phyloP scores from a whole-genome alignment of 176 grass and related monocot species.

The Eragrostis nindensis region DNA sequence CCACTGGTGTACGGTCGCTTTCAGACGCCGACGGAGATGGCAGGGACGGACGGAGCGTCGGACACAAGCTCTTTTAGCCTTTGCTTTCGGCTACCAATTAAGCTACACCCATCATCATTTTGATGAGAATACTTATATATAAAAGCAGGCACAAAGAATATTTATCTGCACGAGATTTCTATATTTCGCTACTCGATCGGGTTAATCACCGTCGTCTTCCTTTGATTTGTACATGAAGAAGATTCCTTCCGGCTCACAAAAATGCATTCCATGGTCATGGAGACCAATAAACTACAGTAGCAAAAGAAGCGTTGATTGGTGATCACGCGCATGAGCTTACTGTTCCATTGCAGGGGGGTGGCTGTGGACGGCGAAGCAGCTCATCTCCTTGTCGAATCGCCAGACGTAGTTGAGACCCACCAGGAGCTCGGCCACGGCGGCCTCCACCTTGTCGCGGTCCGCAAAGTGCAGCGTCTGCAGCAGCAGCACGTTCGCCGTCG shows the following conservation, averaged over 20 bases:
- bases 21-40: neutral
- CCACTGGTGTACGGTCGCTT: neutral
- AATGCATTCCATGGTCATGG: no score
- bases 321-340: constrained; percentile 5
- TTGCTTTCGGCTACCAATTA: no score
- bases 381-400: constrained; percentile 84
- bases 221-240: constrained; percentile 13
- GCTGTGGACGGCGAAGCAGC: constrained; percentile 45
- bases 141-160: no score
- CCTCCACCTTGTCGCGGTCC: constrained; percentile 66
- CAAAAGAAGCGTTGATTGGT: neutral
- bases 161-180: neutral
- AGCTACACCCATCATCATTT: no score
- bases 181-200: neutral
- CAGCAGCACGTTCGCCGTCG: constrained; percentile 41
- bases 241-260: constrained; percentile 37
- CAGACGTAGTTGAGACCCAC: constrained; percentile 89
- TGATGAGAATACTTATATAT: no score
- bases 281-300: neutral
- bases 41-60: no score
- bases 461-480: constrained; percentile 91
- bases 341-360: constrained; percentile 53
- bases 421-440: constrained; percentile 76
- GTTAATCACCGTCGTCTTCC: neutral
- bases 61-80: no score